These are phyloP conservation scores for Botryobasidium botryosum DNA, from an alignment of 768 basidiomycete genomes.

Conservation along the genomic window DNA sequence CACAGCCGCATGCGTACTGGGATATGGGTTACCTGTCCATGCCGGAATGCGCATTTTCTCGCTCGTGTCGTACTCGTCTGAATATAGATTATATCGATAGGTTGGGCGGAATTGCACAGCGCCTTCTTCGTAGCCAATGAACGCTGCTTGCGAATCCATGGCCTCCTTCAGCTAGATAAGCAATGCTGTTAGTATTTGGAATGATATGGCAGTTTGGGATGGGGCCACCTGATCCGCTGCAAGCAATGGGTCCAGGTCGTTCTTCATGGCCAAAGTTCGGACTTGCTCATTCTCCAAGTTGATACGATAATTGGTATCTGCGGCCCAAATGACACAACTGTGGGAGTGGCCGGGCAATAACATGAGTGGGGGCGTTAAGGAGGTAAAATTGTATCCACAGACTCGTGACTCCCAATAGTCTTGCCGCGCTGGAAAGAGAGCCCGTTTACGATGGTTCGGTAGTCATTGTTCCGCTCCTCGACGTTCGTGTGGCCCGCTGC, in stretches of 20 bases:
- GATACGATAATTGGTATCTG: conserved; percentile 92
- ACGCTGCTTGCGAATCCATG: conserved; percentile 58
- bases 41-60: conserved; percentile 95
- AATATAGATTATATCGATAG: conserved; percentile 73
- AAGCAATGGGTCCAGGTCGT: conserved; percentile 57
- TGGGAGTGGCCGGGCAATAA: background rate
- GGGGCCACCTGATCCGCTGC: conserved; percentile 64
- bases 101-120: conserved; percentile 86
- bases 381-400: background rate
- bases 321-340: conserved; percentile 87
- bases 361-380: background rate
- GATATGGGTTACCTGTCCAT: conserved; percentile 63
- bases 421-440: conserved; percentile 83
- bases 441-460: conserved; percentile 66
- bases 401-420: conserved; percentile 83
- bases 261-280: conserved; percentile 40
- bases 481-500: conserved; percentile 90
- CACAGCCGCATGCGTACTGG: background rate
- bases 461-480: conserved; percentile 84
- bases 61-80: conserved; percentile 83
- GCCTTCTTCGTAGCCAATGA: conserved; percentile 74
- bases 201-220: background rate
- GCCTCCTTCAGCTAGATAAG: conserved; percentile 43
- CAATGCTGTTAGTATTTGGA: background rate
- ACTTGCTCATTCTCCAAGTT: conserved; percentile 72